These are phyloP conservation scores for Blastobotrys raffinosifermentans DNA, from an alignment of 1,139 yeast species.

Conservation along the genomic window DNA sequence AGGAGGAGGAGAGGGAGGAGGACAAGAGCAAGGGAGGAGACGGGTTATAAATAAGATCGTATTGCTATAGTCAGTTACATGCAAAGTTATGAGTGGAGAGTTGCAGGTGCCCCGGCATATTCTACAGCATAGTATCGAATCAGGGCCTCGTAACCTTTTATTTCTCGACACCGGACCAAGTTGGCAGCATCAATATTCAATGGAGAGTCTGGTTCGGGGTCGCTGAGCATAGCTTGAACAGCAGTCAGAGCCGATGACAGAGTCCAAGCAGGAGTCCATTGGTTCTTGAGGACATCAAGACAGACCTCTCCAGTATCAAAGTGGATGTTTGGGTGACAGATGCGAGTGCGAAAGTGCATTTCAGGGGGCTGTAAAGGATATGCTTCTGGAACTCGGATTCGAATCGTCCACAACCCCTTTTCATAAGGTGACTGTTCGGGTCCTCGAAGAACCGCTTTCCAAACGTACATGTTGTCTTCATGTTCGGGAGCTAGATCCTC, in stretches of 20 bases:
- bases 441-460: slow-evolving; percentile 59
- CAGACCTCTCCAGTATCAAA: slow-evolving; percentile 73
- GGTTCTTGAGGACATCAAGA: slow-evolving; percentile 62
- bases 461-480: slow-evolving; percentile 45
- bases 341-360: slow-evolving; percentile 47
- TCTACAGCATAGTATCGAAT: slow-evolving; percentile 55
- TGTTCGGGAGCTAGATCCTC: slow-evolving; percentile 41
- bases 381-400: slow-evolving; percentile 43
- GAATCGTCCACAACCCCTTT: slow-evolving; percentile 54
- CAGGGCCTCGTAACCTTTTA: slow-evolving; percentile 51
- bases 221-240: slow-evolving; percentile 57
- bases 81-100: too few species aligned
- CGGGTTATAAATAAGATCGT: too few species aligned
- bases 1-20: neutral
- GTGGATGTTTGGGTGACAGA: slow-evolving; percentile 74
- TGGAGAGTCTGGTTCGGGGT: slow-evolving; percentile 85
- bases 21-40: neutral
- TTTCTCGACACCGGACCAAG: slow-evolving; percentile 54
- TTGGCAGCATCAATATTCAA: slow-evolving; percentile 84
- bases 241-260: slow-evolving; percentile 66
- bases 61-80: too few species aligned
- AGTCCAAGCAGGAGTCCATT: slow-evolving; percentile 93
- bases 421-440: slow-evolving; percentile 47
- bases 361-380: slow-evolving; percentile 73
- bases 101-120: slow-evolving; percentile 21